A percentile compares a stretch with the other conserved stretches of the same genome.
Conservation (phyloP, 805 yeast genomes). For the Millerozyma miso region DNA sequence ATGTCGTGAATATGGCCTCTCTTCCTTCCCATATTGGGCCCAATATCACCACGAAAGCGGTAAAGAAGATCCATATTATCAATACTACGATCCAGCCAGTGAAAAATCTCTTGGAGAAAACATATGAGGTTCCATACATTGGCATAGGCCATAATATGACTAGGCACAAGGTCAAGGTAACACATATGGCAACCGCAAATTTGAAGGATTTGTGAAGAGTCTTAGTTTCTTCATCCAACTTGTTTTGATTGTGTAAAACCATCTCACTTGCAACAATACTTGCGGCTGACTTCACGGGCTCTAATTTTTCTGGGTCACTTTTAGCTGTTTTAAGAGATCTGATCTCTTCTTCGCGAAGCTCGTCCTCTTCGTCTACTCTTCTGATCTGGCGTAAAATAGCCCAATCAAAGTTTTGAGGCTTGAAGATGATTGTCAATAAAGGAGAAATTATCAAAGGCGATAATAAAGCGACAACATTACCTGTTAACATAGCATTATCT, state of each 20-base stretch:
- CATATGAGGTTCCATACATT: conserved; percentile 77
- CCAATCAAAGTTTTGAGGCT: conserved; percentile 75
- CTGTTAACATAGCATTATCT: conserved; percentile 86
- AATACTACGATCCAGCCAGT: conserved; percentile 87
- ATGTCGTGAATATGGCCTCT: conserved; percentile 55
- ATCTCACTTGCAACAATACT: conserved; percentile 37
- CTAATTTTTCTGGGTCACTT: conserved; percentile 21
- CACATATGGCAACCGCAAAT: conserved; percentile 57
- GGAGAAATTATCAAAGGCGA: conserved; percentile 70
- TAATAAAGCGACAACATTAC: conserved; percentile 77
- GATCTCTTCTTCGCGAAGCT: conserved; percentile 43
- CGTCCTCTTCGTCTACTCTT: conserved; percentile 70
- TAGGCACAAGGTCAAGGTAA: conserved; percentile 56
- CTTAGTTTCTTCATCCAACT: conserved; percentile 45
- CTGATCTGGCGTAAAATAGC: conserved; percentile 53
- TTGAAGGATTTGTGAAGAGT: conserved; percentile 55
- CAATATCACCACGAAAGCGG: conserved; percentile 58
- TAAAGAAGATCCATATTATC: conserved; percentile 74
- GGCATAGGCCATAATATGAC: conserved; percentile 91
- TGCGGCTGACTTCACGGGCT: conserved; percentile 35
- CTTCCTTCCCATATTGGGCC: conserved; percentile 77
- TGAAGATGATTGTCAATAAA: conserved; percentile 56
- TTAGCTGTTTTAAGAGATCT: conserved; percentile 14
- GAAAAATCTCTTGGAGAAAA: conserved; percentile 72
- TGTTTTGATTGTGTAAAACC: conserved; percentile 20